phyloP scores from a whole-genome alignment of 2,329 filamentous ascomycete genomes.

The Pseudogymnoascus verrucosus region DNA sequence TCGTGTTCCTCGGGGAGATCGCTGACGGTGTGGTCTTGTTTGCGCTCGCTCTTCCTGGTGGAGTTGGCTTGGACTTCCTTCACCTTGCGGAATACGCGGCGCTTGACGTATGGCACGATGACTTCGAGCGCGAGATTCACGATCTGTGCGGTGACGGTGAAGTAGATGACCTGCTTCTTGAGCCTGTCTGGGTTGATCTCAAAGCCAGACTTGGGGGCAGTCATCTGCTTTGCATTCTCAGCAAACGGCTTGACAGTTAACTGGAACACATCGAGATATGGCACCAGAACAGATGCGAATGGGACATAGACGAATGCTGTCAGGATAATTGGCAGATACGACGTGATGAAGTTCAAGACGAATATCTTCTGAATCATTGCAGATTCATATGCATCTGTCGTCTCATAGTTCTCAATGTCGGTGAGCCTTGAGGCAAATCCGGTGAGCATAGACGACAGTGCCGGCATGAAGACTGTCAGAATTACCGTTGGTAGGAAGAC shows the following conservation, averaged over 20 bases:
- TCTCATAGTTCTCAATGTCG: slow-evolving; percentile 86
- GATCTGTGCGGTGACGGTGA: slow-evolving; percentile 87
- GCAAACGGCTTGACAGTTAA: slow-evolving; percentile 67
- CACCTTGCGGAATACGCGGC: slow-evolving; percentile 68
- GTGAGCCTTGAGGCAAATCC: slow-evolving; percentile 69
- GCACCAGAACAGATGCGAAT: slow-evolving; percentile 75
- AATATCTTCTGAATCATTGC: slow-evolving; percentile 90
- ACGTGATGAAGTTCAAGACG: slow-evolving; percentile 92
- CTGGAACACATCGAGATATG: slow-evolving; percentile 77
- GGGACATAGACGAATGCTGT: slow-evolving; percentile 93
- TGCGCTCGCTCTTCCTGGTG: slow-evolving; percentile 38
- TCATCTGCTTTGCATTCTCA: slow-evolving; percentile 63
- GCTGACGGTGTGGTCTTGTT: slow-evolving; percentile 37
- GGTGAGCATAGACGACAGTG: slow-evolving; percentile 68
- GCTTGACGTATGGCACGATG: slow-evolving; percentile 77
- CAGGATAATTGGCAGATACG: slow-evolving; percentile 84
- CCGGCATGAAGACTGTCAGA: slow-evolving; percentile 72
- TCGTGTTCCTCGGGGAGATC: slow-evolving; percentile 70
- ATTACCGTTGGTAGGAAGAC: slow-evolving; percentile 86
- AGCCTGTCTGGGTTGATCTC: slow-evolving; percentile 76
- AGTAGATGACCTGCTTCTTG: slow-evolving; percentile 89
- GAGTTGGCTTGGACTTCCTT: slow-evolving; percentile 61
- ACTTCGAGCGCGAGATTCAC: slow-evolving; percentile 81
- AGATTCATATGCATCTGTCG: slow-evolving; percentile 71
- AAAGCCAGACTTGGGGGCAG: slow-evolving; percentile 53